Conservation (phyloP, 441 rosid genomes). For the Melastoma candidum region DNA sequence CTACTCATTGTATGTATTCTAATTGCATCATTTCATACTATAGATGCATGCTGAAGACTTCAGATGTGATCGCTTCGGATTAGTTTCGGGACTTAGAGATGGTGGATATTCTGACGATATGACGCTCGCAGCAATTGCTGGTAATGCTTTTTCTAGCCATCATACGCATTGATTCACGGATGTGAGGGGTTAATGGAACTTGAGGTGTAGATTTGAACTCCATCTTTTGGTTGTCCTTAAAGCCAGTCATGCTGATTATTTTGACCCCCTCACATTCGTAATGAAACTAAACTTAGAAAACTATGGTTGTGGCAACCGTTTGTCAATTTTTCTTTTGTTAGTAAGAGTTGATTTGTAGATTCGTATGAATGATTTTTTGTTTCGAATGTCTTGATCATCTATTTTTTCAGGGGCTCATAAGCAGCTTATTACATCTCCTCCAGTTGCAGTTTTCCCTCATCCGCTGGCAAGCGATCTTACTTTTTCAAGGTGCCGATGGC, state of each 20-base stretch:
- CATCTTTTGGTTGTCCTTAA: too few relatives aligned
- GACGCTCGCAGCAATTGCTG: slow-evolving; percentile 97
- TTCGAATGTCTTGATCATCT: background rate
- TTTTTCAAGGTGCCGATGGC: slow-evolving; percentile 56
- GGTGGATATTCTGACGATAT: slow-evolving; percentile 99
- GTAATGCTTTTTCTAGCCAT: slow-evolving; percentile 26
- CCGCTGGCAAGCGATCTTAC: slow-evolving; percentile 94
- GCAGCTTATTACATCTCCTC: slow-evolving; percentile 95
- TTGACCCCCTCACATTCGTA: too few relatives aligned
- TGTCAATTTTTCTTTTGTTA: too few relatives aligned
- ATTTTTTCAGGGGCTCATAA: slow-evolving; percentile 74
- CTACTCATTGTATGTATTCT: slow-evolving; percentile 19
- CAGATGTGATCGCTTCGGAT: slow-evolving; percentile 80
- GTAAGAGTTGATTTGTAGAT: background rate
- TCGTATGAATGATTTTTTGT: background rate
- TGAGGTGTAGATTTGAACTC: too few relatives aligned
- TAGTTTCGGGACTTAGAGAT: slow-evolving; percentile 84
- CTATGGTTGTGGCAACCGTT: too few relatives aligned
- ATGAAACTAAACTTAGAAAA: too few relatives aligned
- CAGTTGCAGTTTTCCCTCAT: slow-evolving; percentile 98
- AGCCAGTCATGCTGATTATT: too few relatives aligned
- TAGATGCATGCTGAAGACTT: slow-evolving; percentile 99
- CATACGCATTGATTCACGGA: slow-evolving; percentile 3
- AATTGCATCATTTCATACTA: slow-evolving; percentile 22
- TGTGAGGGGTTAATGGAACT: background rate